Conservation (phyloP, 2,329 filamentous ascomycete species). For the Penicillium sp. region DNA sequence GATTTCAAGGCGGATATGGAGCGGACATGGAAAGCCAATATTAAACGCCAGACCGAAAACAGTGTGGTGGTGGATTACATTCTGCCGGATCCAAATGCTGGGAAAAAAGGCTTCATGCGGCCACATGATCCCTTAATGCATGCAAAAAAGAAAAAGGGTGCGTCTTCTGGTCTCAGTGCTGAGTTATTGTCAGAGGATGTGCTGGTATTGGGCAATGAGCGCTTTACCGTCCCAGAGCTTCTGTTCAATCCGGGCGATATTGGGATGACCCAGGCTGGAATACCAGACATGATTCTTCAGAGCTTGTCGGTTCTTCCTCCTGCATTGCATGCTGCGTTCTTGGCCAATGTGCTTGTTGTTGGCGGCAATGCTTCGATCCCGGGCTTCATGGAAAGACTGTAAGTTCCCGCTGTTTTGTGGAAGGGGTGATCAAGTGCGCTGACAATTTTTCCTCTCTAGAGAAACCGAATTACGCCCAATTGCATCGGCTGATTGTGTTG, state of each 20-base stretch:
- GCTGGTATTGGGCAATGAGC: conserved; percentile 84
- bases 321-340: conserved; percentile 78
- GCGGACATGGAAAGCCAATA: conserved; percentile 75
- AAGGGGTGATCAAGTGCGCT: conserved; percentile 9
- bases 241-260: conserved; percentile 85
- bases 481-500: conserved; percentile 73
- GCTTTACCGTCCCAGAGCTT: conserved; percentile 86
- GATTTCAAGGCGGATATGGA: conserved; percentile 80
- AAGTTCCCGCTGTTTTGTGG: conserved; percentile 22
- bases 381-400: conserved; percentile 78
- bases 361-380: conserved; percentile 80
- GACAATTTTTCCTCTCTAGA: conserved; percentile 27
- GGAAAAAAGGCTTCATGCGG: conserved; percentile 67
- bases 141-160: conserved; percentile 51
- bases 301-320: conserved; percentile 72
- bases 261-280: conserved; percentile 77
- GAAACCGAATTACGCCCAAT: conserved; percentile 70
- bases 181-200: conserved; percentile 68
- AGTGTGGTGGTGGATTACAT: conserved; percentile 84
- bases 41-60: conserved; percentile 38
- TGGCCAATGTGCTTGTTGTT: conserved; percentile 85
- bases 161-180: conserved; percentile 49
- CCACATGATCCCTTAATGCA: conserved; percentile 72
- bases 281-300: conserved; percentile 81
- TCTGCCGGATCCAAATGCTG: conserved; percentile 72